Evolutionary conservation across 2,329 filamentous ascomycete genomes (phyloP).

Genomic region (Xylaria sp.): DNA sequence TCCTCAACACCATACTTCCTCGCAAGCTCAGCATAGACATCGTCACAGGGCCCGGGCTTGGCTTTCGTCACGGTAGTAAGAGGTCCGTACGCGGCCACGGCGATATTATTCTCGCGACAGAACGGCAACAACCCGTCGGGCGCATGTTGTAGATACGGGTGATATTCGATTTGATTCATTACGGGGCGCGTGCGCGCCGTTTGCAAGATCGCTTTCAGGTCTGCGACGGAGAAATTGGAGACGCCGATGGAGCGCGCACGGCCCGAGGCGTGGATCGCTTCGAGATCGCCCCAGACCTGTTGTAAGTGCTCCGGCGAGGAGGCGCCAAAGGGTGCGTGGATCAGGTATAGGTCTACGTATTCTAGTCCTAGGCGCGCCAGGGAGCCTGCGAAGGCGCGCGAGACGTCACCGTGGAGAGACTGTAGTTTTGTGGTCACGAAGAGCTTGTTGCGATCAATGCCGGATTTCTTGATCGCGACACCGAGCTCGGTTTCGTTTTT

Average conservation of each 20-base stretch:
- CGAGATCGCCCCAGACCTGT: slow-evolving; percentile 62
- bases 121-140: slow-evolving; percentile 57
- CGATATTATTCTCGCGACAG: slow-evolving; percentile 62
- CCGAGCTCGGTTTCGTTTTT: slow-evolving; percentile 74
- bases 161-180: slow-evolving; percentile 82
- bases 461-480: slow-evolving; percentile 69
- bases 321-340: slow-evolving; percentile 64
- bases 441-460: slow-evolving; percentile 69
- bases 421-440: slow-evolving; percentile 69
- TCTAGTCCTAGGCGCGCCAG: slow-evolving; percentile 70
- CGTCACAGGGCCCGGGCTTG: slow-evolving; percentile 59
- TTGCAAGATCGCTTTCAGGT: slow-evolving; percentile 62
- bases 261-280: slow-evolving; percentile 70
- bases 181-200: slow-evolving; percentile 68
- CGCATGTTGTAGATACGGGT: slow-evolving; percentile 75
- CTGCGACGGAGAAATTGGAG: slow-evolving; percentile 69
- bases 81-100: slow-evolving; percentile 60
- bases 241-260: slow-evolving; percentile 75
- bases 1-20: slow-evolving; percentile 63
- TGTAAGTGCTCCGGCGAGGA: slow-evolving; percentile 59
- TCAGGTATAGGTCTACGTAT: slow-evolving; percentile 75
- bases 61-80: slow-evolving; percentile 54
- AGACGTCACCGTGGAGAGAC: slow-evolving; percentile 48
- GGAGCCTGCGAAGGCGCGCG: slow-evolving; percentile 61
- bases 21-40: slow-evolving; percentile 56